Base-by-base conservation (phyloP, 148 eudicot species). In the Nepenthes mirabilis region DNA sequence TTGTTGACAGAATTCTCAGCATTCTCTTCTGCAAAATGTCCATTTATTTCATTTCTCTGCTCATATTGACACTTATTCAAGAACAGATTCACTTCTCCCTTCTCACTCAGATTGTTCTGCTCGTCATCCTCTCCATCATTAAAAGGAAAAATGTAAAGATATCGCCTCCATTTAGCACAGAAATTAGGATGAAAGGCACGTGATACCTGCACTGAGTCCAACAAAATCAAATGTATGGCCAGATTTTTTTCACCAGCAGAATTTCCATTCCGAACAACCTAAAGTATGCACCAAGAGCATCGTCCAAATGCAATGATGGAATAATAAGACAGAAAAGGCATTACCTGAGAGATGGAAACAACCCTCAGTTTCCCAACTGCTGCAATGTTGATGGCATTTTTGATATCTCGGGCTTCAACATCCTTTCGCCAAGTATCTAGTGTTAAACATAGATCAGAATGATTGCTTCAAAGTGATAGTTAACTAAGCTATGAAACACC, bases 101-200 rank as follows among this genome's bases (percentile, higher is more conserved):
- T 66, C 68, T 62, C 74, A 53, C 61, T 45, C 49, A 52, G 36
- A 74, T 50, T 56, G 34, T 33, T 60, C 54, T 73, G 56, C 37
- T 61, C 70, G 52, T 56, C 68, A 62, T 32, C 61, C 33, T 69
- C 81, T 59, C 75, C 85, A 61, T 65, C 73, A 67, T 60, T 62
- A 13, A 93, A 64, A 63, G 98, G 98, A 52, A 88, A 93, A 65
- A 93, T 79, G 75, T 91, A 91, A 65, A 91, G 57, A 75, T 91
- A 91, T 61, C 80, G 86, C 68, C 96, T 88, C 98, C 98, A 93
- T 69, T 88, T 85, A 65, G 98, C 98, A 75, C 80, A 80, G 71
- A 88, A 93, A 73, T 86, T 93, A 56, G 96, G 98, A 78, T 93
- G 98, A 76, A 93, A 93, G 58, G 72, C 85, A 56, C 98, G 88